phyloP scores from a whole-genome alignment of 73 alveolate species.

The Tetrahymena thermophila region DNA sequence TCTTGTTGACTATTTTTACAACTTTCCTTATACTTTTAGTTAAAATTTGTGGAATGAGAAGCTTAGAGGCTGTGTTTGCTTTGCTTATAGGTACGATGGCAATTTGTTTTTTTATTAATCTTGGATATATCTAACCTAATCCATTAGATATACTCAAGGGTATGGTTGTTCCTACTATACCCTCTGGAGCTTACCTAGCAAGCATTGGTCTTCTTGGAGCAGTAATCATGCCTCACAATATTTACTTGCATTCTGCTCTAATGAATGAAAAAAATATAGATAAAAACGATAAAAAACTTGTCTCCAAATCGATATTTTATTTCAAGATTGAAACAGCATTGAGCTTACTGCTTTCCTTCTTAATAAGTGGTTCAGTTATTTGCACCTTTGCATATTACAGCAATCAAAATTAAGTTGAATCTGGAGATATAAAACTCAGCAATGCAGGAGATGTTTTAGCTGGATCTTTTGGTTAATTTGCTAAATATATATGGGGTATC shows the following conservation, averaged over 20 bases:
- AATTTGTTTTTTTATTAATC: conserved; percentile 44
- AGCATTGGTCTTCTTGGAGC: conserved; percentile 61
- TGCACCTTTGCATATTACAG: conserved; percentile 56
- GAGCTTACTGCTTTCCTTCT: conserved; percentile 48
- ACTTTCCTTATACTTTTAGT: conserved; percentile 58
- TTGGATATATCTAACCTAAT: conserved; percentile 42
- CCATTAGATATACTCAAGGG: conserved; percentile 23
- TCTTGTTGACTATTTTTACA: conserved; percentile 53
- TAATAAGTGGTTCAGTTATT: conserved; percentile 55
- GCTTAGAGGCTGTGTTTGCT: conserved; percentile 51
- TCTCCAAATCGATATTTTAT: conserved; percentile 41
- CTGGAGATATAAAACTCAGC: conserved; percentile 17
- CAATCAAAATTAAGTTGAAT: background rate
- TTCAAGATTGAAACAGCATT: conserved; percentile 46
- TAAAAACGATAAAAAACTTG: background rate
- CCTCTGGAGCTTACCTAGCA: conserved; percentile 38
- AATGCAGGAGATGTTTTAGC: conserved; percentile 46
- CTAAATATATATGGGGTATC: conserved; percentile 56
- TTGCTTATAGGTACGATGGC: conserved; percentile 55
- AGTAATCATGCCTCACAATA: conserved; percentile 75
- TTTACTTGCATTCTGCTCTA: conserved; percentile 56
- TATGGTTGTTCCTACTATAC: conserved; percentile 46
- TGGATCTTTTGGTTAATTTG: conserved; percentile 47
- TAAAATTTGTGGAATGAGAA: conserved; percentile 63
- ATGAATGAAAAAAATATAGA: conserved; percentile 45